Base-by-base conservation (phyloP, 257 asterid genomes). In the Penstemon davidsonii region DNA sequence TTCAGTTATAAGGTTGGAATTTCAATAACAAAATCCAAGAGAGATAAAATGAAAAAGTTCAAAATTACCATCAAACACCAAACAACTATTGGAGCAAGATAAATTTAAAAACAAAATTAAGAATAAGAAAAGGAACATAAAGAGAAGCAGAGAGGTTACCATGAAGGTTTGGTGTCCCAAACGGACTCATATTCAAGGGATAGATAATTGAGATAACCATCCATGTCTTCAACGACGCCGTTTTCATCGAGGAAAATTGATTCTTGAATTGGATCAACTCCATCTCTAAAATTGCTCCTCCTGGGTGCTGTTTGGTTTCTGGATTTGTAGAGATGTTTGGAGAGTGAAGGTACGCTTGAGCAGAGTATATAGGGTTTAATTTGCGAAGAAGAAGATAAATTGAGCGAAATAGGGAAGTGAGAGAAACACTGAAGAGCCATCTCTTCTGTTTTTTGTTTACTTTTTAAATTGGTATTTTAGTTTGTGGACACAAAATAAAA, bases 151-250 rank as follows among this genome's bases (percentile, higher is more conserved):
- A 56, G 47, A 60, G 46, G 0, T 75, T 80, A 88, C 98, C 98
- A 91, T 25, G 91, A 79, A 47, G 98, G 98, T 55, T 91, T 91
- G 85, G 96, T 89, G 80, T 91, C 96, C 98, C 98, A 91, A 69
- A 89, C 94, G 57, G 96, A 87, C 64, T 87, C 98, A 58, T 90
- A 93, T 76, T 93, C 97, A 1, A 88, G 96, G 60, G 98, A 84
- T 25, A 92, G 89, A 58, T 82, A 52, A 77, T 90, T 84, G 73
- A 92, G 96, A 75, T 92, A 92, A n/a, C 80, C 83, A 64, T 92
- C 97, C 98, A 92, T 92, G 81, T 92, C 98, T 45, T 86, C 72
- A 4, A 90, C 89, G 68, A 71, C 93, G 68, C 97, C 97, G 76
- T 86, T 84, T 73, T 87, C 91, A 53, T 89, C 89, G 68, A 92